These are phyloP conservation scores for Achaetomium macrosporum DNA, from an alignment of 2,329 filamentous ascomycete genomes.

Conservation along the genomic window DNA sequence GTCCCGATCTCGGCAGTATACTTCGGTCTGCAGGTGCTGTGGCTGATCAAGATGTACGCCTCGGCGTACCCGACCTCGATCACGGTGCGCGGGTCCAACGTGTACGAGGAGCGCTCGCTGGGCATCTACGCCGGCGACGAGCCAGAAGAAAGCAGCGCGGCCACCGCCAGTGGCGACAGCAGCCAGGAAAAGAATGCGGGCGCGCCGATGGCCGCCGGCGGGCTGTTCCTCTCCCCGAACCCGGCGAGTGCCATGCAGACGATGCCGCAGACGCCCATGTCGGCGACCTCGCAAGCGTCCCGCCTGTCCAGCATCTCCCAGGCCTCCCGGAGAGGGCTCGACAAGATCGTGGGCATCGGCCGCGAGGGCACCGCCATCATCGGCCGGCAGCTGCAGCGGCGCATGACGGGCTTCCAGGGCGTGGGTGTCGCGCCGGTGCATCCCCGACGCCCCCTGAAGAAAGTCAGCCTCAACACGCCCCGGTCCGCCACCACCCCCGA, in stretches of 20 bases:
- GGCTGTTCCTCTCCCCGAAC: not conserved
- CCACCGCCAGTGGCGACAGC: too few species aligned
- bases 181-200: not conserved
- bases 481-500: not conserved
- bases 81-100: constrained; percentile 62
- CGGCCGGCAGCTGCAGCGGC: constrained; percentile 9
- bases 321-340: constrained; percentile 4
- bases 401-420: constrained; percentile 14
- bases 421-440: constrained; percentile 3
- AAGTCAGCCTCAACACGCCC: not conserved
- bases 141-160: constrained; percentile 24
- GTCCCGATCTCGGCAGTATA: constrained; percentile 52
- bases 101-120: constrained; percentile 64
- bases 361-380: constrained; percentile 1
- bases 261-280: constrained; percentile 4
- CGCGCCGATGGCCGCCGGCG: not conserved
- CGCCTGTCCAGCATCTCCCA: constrained; percentile 4
- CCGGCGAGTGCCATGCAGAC: not conserved
- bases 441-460: not conserved
- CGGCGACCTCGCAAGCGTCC: not conserved
- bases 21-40: constrained; percentile 54
- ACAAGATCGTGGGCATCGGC: constrained; percentile 8
- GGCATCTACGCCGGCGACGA: constrained; percentile 47
- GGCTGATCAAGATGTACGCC: constrained; percentile 62
- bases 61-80: constrained; percentile 58